Conservation (phyloP, 306 rosid genomes). For the Parietaria judaica region DNA sequence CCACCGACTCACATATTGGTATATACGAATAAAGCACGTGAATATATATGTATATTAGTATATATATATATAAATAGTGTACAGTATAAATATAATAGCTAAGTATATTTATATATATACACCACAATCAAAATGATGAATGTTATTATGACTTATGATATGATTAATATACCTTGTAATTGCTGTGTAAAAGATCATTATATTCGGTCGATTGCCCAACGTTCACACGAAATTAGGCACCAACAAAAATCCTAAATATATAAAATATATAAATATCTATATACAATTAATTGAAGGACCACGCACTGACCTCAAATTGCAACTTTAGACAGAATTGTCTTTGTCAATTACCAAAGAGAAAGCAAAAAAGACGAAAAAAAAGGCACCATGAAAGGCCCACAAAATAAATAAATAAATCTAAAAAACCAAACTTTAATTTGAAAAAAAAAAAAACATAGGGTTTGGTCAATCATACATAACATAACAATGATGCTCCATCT, state of each 20-base stretch:
- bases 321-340: constrained; percentile 25
- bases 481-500: too few species aligned
- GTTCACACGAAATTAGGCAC: too few species aligned
- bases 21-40: too few species aligned
- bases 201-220: too few species aligned
- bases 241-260: neutral
- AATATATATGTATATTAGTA: neutral
- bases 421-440: neutral
- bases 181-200: too few species aligned
- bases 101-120: too few species aligned
- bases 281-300: constrained; percentile 10
- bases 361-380: neutral
- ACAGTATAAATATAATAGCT: too few species aligned
- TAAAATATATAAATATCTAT: neutral
- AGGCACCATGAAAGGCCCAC: constrained; percentile 23
- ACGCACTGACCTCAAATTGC: constrained; percentile 10
- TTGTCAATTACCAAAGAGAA: constrained; percentile 26
- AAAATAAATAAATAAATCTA: neutral
- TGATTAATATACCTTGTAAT: too few species aligned
- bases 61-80: neutral
- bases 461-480: too few species aligned
- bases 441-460: neutral
- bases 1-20: too few species aligned
- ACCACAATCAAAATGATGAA: too few species aligned
- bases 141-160: too few species aligned